Conservation (phyloP, 306 rosid species). For the Begonia masoniana region DNA sequence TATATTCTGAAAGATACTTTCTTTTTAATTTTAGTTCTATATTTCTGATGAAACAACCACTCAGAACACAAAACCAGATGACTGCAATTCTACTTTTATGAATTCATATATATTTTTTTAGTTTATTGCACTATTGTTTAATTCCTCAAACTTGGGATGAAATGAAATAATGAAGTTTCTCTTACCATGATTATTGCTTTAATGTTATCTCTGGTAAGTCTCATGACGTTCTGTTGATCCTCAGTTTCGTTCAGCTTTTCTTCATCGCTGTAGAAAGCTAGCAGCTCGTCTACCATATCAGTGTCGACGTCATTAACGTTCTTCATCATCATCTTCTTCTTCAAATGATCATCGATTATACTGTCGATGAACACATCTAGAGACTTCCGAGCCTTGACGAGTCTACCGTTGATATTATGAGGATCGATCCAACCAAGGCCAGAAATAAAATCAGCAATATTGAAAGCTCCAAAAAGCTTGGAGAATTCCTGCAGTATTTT, state of each 20-base stretch:
- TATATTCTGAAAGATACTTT: no score
- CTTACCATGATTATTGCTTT: conserved; percentile 85
- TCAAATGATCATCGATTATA: conserved; percentile 55
- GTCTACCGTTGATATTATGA: conserved; percentile 39
- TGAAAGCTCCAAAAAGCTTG: conserved; percentile 74
- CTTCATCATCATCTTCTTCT: conserved; percentile 15
- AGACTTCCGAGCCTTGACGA: conserved; percentile 35
- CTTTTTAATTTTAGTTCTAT: no score
- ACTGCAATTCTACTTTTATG: no score
- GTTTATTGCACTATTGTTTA: no score
- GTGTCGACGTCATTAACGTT: conserved; percentile 17
- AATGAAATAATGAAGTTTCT: neutral
- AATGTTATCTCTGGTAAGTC: conserved; percentile 70
- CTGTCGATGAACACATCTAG: conserved; percentile 53
- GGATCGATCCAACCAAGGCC: conserved; percentile 47
- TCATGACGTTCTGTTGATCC: conserved; percentile 31
- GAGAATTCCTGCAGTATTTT: conserved; percentile 70
- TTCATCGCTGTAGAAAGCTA: conserved; percentile 52
- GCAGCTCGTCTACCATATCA: conserved; percentile 84
- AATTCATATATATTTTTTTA: no score
- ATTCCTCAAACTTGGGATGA: no score
- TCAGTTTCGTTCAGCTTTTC: conserved; percentile 26
- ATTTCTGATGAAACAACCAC: no score
- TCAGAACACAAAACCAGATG: no score
- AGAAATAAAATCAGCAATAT: conserved; percentile 63